These are phyloP conservation scores for Fusarium nanum DNA, from an alignment of 2,329 filamentous ascomycete genomes.

Conservation along the genomic window DNA sequence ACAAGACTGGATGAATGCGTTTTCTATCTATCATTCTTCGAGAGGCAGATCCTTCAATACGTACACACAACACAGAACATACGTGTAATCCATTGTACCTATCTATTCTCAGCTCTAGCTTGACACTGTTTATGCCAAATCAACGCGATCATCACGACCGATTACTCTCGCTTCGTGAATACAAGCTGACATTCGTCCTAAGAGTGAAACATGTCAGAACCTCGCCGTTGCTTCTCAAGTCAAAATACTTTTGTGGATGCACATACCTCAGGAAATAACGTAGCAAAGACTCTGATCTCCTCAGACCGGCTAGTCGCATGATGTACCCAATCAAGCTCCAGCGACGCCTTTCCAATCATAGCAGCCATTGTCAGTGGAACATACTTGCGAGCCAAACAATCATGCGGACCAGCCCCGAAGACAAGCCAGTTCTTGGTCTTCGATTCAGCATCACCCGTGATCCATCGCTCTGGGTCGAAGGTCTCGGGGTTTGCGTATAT, in stretches of 20 bases:
- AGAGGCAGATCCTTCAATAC: too few species aligned
- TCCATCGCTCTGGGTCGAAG: constrained; percentile 65
- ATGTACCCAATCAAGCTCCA: constrained; percentile 64
- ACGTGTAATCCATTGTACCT: too few species aligned
- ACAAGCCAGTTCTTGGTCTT: constrained; percentile 67
- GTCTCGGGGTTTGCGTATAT: constrained; percentile 59
- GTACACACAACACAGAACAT: too few species aligned
- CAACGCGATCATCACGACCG: rapidly evolving
- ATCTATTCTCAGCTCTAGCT: not conserved
- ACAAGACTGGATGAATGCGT: not conserved
- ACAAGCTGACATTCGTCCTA: constrained; percentile 30
- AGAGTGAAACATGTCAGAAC: not conserved
- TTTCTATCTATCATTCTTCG: too few species aligned
- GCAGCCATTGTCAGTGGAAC: constrained; percentile 62
- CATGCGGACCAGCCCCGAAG: constrained; percentile 63
- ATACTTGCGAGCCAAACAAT: constrained; percentile 62
- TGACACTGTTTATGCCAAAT: not conserved
- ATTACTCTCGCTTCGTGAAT: constrained; percentile 8
- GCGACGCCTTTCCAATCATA: constrained; percentile 64
- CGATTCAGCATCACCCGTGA: constrained; percentile 61
- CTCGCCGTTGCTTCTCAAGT: rapidly evolving
- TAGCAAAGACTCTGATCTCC: constrained; percentile 63
- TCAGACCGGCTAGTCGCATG: constrained; percentile 61
- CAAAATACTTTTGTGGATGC: rapidly evolving
- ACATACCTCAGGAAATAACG: constrained; percentile 61